Evolutionary conservation across 192 early-diverging fungal genomes (phyloP).

Genomic region (Ambispora gerdemannii): DNA sequence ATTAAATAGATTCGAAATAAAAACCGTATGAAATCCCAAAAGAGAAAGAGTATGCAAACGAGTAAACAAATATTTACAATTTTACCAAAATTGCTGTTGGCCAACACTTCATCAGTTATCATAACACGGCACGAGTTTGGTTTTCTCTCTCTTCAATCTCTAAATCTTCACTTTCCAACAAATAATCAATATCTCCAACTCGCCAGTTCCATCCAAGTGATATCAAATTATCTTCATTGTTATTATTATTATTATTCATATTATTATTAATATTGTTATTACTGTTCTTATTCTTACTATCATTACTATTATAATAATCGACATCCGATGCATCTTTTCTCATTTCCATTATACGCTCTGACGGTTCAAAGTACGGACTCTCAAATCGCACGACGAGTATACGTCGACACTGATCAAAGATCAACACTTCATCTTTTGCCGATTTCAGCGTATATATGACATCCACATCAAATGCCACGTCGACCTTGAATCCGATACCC

Average conservation of each 20-base stretch:
- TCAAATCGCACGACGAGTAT: slow-evolving; percentile 38
- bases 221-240: background rate
- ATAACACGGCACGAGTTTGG: too few species aligned
- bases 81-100: too few species aligned
- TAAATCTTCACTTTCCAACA: slow-evolving; percentile 40
- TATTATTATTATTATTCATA: background rate
- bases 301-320: slow-evolving; percentile 25
- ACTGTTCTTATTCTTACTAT: background rate
- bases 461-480: slow-evolving; percentile 48
- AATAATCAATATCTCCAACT: slow-evolving; percentile 43
- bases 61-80: too few species aligned
- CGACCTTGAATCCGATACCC: slow-evolving; percentile 38
- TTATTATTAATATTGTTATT: background rate
- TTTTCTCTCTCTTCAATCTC: slow-evolving; percentile 9
- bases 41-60: too few species aligned
- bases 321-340: background rate
- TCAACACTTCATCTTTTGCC: background rate
- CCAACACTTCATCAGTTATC: too few species aligned
- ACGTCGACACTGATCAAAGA: slow-evolving; percentile 40
- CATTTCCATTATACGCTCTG: slow-evolving; percentile 25
- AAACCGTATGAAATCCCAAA: too few species aligned
- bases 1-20: too few species aligned
- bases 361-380: slow-evolving; percentile 44
- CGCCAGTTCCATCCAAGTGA: slow-evolving; percentile 40
- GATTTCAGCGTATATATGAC: slow-evolving; percentile 29